phyloP scores from a whole-genome alignment of 345 rosid species.

The Erodium maritimum region DNA sequence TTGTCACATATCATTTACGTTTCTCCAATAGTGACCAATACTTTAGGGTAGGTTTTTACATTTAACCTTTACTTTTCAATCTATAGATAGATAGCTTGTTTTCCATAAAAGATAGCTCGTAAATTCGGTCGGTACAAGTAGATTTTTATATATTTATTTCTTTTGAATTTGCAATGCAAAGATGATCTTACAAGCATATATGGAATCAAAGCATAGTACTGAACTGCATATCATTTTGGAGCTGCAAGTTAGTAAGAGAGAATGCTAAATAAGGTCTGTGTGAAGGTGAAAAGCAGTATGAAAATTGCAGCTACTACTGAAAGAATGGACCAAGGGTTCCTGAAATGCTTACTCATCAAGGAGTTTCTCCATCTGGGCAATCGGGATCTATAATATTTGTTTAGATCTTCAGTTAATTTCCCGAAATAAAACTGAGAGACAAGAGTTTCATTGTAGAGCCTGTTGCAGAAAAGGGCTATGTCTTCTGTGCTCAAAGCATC shows the following conservation, averaged over 20 bases:
- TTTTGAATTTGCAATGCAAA: too few relatives aligned
- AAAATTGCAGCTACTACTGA: neutral
- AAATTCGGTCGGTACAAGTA: too few relatives aligned
- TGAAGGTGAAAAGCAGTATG: neutral
- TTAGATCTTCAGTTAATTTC: neutral
- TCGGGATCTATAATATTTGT: neutral
- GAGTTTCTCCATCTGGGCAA: neutral
- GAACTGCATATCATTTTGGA: neutral
- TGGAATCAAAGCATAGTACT: too few relatives aligned
- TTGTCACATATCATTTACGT: too few relatives aligned
- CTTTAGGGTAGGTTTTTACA: too few relatives aligned
- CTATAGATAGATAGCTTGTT: too few relatives aligned
- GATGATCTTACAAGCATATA: too few relatives aligned
- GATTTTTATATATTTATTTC: too few relatives aligned
- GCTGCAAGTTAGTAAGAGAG: neutral
- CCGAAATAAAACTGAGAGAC: constrained; percentile 8
- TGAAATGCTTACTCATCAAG: neutral
- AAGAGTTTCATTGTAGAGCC: constrained; percentile 12
- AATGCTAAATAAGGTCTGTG: neutral
- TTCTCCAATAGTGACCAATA: too few relatives aligned
- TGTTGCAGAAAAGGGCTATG: constrained; percentile 9
- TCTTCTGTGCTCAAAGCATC: constrained; percentile 14
- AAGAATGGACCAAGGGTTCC: neutral
- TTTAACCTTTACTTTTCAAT: too few relatives aligned
- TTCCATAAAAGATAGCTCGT: too few relatives aligned